Evolutionary conservation across 805 yeast species (phyloP).

Genomic region (Ogataea glucozyma): DNA sequence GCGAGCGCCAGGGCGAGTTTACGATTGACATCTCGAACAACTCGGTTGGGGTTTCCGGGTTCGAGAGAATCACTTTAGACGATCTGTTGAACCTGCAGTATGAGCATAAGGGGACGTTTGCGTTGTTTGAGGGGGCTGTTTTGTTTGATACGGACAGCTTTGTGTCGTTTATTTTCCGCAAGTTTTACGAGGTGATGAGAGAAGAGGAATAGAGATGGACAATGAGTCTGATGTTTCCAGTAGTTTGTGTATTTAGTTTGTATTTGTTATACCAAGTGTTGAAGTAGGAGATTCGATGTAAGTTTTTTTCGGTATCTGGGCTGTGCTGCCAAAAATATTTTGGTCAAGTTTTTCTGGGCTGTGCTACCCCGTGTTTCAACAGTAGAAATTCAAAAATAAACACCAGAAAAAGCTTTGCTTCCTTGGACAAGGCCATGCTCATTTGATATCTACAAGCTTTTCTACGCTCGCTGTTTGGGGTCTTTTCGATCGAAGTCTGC

Average conservation of each 20-base stretch:
- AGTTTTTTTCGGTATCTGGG: neutral
- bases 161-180: constrained; percentile 67
- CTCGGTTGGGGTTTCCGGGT: constrained; percentile 34
- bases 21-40: constrained; percentile 71
- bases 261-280: neutral
- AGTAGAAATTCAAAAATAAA: too few species aligned
- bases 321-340: too few species aligned
- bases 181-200: constrained; percentile 58
- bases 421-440: too few species aligned
- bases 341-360: too few species aligned
- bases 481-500: neutral
- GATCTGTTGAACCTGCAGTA: constrained; percentile 73
- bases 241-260: neutral
- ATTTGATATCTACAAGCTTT: too few species aligned
- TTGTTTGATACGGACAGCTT: constrained; percentile 67
- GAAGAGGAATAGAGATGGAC: neutral
- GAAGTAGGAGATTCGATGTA: neutral
- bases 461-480: neutral
- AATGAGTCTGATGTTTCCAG: too few species aligned
- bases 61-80: constrained; percentile 62
- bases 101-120: constrained; percentile 55
- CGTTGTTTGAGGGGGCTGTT: constrained; percentile 67
- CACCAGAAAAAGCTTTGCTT: too few species aligned
- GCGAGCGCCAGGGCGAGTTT: constrained; percentile 72
- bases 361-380: too few species aligned